A percentile compares a stretch with the other conserved stretches of the same genome.
Conservation (phyloP, 140 eudicot species). For the Stevia rebaudiana region DNA sequence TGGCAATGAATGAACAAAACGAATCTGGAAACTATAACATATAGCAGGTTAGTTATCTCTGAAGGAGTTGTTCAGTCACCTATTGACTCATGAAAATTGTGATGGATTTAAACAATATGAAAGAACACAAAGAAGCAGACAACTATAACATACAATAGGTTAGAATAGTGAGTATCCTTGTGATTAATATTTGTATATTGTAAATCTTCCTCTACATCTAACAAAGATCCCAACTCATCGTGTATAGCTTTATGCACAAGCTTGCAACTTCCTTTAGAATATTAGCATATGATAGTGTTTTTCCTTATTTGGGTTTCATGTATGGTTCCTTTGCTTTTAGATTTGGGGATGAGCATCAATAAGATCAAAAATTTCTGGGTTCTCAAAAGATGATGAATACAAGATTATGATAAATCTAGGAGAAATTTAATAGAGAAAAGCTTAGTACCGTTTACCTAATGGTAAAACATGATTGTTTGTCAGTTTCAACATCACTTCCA, state of each 20-base stretch:
- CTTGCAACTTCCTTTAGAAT: slow-evolving; percentile 40
- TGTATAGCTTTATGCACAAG: slow-evolving; percentile 40
- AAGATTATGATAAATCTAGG: no score
- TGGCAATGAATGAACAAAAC: no score
- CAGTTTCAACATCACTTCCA: no score
- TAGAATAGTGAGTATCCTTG: slow-evolving; percentile 15
- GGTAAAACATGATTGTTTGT: no score
- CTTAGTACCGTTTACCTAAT: no score
- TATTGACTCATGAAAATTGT: slow-evolving; percentile 53
- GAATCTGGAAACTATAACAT: no score
- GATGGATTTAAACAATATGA: slow-evolving; percentile 82
- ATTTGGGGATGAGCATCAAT: no score
- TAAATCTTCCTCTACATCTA: slow-evolving; percentile 33
- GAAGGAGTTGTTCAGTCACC: slow-evolving; percentile 70
- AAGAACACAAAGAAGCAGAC: slow-evolving; percentile 60
- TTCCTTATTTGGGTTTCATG: slow-evolving; percentile 27
- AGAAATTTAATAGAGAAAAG: no score
- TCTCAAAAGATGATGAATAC: no score
- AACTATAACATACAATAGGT: slow-evolving; percentile 33
- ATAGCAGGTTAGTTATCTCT: slow-evolving; percentile 83
- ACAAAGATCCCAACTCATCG: slow-evolving; percentile 20
- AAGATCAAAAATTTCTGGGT: no score
- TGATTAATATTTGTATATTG: slow-evolving; percentile 13
- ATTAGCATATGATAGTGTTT: slow-evolving; percentile 29
- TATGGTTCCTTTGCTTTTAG: no score